Evolutionary conservation across 805 yeast species (phyloP).

Genomic region (Metschnikowia aberdeeniae): DNA sequence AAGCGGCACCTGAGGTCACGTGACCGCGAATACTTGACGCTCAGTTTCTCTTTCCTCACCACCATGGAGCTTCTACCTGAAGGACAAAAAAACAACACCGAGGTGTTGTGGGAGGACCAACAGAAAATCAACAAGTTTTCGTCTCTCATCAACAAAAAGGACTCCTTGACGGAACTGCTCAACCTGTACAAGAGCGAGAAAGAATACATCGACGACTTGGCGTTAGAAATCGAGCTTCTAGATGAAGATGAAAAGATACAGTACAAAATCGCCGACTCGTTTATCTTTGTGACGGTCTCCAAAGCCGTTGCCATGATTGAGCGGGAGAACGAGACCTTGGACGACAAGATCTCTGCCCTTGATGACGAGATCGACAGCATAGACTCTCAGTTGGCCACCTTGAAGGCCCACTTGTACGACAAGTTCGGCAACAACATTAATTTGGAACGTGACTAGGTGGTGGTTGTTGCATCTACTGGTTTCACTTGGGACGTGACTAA

Average conservation of each 20-base stretch:
- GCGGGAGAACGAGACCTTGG: slow-evolving; percentile 51
- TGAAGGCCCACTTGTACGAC: slow-evolving; percentile 76
- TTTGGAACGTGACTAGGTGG: slow-evolving; percentile 51
- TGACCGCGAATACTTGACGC: not conserved
- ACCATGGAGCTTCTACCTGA: slow-evolving; percentile 49
- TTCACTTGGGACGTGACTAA: slow-evolving; percentile 64
- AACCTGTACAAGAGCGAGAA: slow-evolving; percentile 58
- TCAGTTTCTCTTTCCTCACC: not conserved
- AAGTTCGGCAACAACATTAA: slow-evolving; percentile 89
- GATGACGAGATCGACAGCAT: slow-evolving; percentile 48
- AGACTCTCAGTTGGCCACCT: slow-evolving; percentile 50
- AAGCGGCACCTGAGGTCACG: not conserved
- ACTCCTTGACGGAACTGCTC: slow-evolving; percentile 49
- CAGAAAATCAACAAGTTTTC: slow-evolving; percentile 85
- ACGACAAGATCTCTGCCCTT: slow-evolving; percentile 42
- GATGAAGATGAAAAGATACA: slow-evolving; percentile 70
- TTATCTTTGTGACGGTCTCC: slow-evolving; percentile 62
- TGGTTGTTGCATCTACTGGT: slow-evolving; percentile 21
- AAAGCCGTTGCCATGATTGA: slow-evolving; percentile 70
- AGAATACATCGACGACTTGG: slow-evolving; percentile 83
- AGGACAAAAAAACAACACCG: slow-evolving; percentile 52
- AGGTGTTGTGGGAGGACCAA: slow-evolving; percentile 82
- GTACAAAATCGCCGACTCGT: slow-evolving; percentile 79
- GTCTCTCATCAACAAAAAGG: slow-evolving; percentile 69
- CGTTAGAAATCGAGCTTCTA: slow-evolving; percentile 78